Percentiles rank a stretch among this genome's conserved stretches.
phyloP scores from a whole-genome alignment of 208 protist genomes.

The Trypanosoma rangeli region DNA sequence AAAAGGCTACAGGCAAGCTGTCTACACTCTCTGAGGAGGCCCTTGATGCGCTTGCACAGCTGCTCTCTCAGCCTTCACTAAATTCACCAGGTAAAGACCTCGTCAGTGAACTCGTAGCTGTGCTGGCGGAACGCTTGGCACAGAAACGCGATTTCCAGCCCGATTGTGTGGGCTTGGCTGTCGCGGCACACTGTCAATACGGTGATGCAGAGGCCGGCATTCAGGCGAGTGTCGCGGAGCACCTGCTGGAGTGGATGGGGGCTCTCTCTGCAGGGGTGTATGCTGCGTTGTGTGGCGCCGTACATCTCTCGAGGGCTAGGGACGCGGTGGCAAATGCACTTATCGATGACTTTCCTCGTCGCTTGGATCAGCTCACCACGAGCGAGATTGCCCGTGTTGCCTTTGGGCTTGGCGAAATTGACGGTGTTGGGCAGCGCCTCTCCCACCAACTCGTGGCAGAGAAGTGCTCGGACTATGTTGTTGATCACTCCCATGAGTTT shows the following conservation, averaged over 20 bases:
- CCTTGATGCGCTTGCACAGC: constrained; percentile 5
- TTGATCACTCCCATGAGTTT: constrained; percentile 75
- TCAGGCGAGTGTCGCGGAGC: neutral
- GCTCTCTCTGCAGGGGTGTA: constrained; percentile 22
- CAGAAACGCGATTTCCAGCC: constrained; percentile 13
- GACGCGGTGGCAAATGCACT: constrained; percentile 13
- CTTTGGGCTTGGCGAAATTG: constrained; percentile 59
- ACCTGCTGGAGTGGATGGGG: constrained; percentile 23
- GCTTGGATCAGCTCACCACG: constrained; percentile 46
- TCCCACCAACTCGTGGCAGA: constrained; percentile 73
- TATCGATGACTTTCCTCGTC: constrained; percentile 38
- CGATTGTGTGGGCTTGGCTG: constrained; percentile 26
- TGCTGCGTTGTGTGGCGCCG: constrained; percentile 7
- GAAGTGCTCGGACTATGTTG: constrained; percentile 60
- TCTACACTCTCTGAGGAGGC: constrained; percentile 17
- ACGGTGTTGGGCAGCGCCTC: constrained; percentile 57
- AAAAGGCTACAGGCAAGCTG: constrained; percentile 1
- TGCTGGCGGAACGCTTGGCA: neutral
- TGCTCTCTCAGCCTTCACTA: neutral
- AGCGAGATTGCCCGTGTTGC: constrained; percentile 49
- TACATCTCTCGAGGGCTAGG: constrained; percentile 1
- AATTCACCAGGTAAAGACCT: constrained; percentile 1
- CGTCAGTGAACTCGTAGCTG: constrained; percentile 2
- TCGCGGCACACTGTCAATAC: constrained; percentile 14
- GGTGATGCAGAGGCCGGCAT: constrained; percentile 2